Percentiles rank a stretch among this genome's conserved stretches.
These are phyloP conservation scores for Croton setiger DNA, from an alignment of 441 rosid genomes.

Conservation along the genomic window DNA sequence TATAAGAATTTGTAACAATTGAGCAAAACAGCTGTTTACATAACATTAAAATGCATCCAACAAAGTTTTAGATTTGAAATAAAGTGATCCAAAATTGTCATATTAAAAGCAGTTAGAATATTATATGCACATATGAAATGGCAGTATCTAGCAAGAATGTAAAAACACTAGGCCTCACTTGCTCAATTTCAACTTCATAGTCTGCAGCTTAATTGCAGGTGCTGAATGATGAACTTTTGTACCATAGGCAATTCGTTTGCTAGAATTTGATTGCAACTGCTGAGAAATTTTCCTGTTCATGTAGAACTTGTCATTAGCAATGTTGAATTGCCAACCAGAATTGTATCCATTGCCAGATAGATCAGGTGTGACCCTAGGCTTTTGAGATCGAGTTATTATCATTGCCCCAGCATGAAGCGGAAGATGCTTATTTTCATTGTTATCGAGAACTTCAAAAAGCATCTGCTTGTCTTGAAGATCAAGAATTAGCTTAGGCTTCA, in stretches of 20 bases:
- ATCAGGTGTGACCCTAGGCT: constrained; percentile 51
- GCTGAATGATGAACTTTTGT: constrained; percentile 90
- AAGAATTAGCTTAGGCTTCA: constrained; percentile 78
- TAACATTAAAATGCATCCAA: background rate
- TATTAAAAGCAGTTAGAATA: background rate
- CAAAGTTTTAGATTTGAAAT: background rate
- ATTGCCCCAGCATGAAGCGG: constrained; percentile 96
- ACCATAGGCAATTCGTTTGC: constrained; percentile 71
- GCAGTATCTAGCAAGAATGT: background rate
- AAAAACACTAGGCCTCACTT: constrained; percentile 53
- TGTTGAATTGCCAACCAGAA: constrained; percentile 84
- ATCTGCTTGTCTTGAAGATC: constrained; percentile 97
- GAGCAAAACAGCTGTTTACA: background rate
- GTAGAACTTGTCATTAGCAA: constrained; percentile 94
- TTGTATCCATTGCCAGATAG: constrained; percentile 42
- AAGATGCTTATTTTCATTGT: constrained; percentile 57
- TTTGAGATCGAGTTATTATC: constrained; percentile 60
- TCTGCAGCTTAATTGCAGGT: constrained; percentile 95
- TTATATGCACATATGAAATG: background rate
- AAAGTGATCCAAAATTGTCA: background rate
- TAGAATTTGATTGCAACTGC: constrained; percentile 76
- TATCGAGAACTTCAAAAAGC: constrained; percentile 88
- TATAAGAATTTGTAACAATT: background rate
- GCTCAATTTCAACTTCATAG: constrained; percentile 93
- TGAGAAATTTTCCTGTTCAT: constrained; percentile 83